Conservation (phyloP, 805 yeast genomes). For the Nakazawaea molendinolei region DNA sequence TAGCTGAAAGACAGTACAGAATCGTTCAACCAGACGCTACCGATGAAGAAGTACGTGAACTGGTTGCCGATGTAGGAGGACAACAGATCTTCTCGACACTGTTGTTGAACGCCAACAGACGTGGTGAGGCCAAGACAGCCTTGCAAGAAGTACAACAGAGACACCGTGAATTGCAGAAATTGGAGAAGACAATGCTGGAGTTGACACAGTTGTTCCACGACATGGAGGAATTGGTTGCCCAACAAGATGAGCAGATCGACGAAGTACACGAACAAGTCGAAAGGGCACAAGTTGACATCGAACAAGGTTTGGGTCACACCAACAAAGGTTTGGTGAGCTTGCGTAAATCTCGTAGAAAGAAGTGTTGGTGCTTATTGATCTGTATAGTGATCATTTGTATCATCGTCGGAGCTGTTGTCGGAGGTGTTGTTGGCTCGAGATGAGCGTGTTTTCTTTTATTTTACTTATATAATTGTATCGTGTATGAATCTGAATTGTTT, state of each 20-base stretch:
- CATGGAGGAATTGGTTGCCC: slow-evolving; percentile 93
- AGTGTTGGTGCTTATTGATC: slow-evolving; percentile 76
- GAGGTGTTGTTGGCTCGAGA: slow-evolving; percentile 35
- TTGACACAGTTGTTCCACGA: slow-evolving; percentile 91
- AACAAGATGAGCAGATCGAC: slow-evolving; percentile 84
- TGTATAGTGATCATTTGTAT: slow-evolving; percentile 50
- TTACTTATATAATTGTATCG: too few relatives aligned
- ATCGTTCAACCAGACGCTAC: slow-evolving; percentile 85
- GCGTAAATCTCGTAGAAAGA: slow-evolving; percentile 84
- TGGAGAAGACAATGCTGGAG: slow-evolving; percentile 94
- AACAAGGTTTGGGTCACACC: slow-evolving; percentile 91
- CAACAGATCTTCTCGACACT: slow-evolving; percentile 96
- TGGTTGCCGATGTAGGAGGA: slow-evolving; percentile 76
- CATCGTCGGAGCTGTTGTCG: slow-evolving; percentile 65
- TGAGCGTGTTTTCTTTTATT: too few relatives aligned
- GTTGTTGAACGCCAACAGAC: slow-evolving; percentile 73
- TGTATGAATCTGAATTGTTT: too few relatives aligned
- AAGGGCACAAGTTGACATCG: slow-evolving; percentile 83
- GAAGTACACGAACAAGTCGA: slow-evolving; percentile 76
- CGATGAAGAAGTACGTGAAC: slow-evolving; percentile 76
- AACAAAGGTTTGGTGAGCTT: slow-evolving; percentile 86
- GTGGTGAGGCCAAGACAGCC: slow-evolving; percentile 94
- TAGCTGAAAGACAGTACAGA: slow-evolving; percentile 88
- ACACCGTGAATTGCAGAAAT: slow-evolving; percentile 89
- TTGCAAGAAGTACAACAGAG: slow-evolving; percentile 93